Evolutionary conservation across 2,329 filamentous ascomycete genomes (phyloP), one percentile per base, ranked within the genome.

Genomic region (Penicillium sp.): DNA sequence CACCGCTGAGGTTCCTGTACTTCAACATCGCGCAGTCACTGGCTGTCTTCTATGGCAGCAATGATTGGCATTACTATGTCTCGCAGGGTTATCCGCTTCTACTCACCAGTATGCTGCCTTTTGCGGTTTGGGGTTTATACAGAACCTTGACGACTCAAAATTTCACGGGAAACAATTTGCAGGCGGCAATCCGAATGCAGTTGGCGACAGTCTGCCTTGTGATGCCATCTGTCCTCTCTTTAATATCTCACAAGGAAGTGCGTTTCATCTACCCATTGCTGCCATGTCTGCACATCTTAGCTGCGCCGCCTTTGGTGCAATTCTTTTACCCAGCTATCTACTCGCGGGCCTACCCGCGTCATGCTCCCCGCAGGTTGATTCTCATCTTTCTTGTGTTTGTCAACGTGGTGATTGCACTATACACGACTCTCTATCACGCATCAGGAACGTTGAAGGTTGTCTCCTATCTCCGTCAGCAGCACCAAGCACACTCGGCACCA

Each of bases 241-340:
- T 89, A 44, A 89, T 97, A 62, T 86, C 91, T 1, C 94, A 99
- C 77, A 99, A 99, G 73, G 94, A 99, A 80, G 90, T 96, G 65
- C 90, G 94, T 67, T 99, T 99, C 78, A 89, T 97, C 63, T 96
- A 96, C 67, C 93, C 94, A 1, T 82, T 99, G 17, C 82, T 97
- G 1, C 93, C 94, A 1, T 82, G 87, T n/a, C 82, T 99, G 7
- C 90, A 94, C 70, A 78, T 96, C 59, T 78, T 97, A 37, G 85
- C 89, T 1, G 90, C 91, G 0, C 83, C 85, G 0, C 81, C 85
- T 3, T 75, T 90, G 16, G 78, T 83, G 3, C 72, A 78, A 9
- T 91, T 90, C 76, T 91, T 93, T 71, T 75, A 76, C 9, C 78
- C 75, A 10, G 68, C 71, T 7, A 57, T 79, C 25, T 47, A 59